Conservation (phyloP, 495 filamentous ascomycete genomes). For the Jackrogersella multiformis region DNA sequence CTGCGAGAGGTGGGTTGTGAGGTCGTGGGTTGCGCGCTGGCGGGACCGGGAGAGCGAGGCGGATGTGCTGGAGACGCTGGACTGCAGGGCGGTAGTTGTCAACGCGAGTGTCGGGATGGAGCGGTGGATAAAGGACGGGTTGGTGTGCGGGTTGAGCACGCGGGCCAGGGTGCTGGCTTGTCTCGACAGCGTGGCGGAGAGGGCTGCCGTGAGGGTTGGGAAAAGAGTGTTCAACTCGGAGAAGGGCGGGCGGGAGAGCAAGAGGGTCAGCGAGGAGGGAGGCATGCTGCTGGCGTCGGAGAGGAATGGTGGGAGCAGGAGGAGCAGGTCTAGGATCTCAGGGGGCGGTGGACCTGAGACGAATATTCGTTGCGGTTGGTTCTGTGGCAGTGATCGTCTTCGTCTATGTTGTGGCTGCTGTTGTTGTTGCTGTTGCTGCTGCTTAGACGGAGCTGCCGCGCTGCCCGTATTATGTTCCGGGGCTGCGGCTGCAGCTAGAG, state of each 20-base stretch:
- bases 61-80: slow-evolving; percentile 35
- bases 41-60: slow-evolving; percentile 46
- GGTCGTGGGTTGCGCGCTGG: slow-evolving; percentile 41
- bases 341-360: slow-evolving; percentile 32
- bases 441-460: slow-evolving; percentile 37
- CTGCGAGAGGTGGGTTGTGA: slow-evolving; percentile 42
- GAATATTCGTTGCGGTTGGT: slow-evolving; percentile 26
- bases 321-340: slow-evolving; percentile 55
- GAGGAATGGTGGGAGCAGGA: slow-evolving; percentile 54
- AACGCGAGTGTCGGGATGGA: slow-evolving; percentile 52
- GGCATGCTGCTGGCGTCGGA: slow-evolving; percentile 35
- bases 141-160: slow-evolving; percentile 58
- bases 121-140: slow-evolving; percentile 63
- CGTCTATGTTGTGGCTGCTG: slow-evolving; percentile 45
- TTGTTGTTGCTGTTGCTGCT: slow-evolving; percentile 42
- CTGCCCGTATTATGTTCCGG: slow-evolving; percentile 6
- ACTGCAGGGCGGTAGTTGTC: slow-evolving; percentile 40
- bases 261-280: slow-evolving; percentile 39
- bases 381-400: slow-evolving; percentile 34
- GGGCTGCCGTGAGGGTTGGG: slow-evolving; percentile 49
- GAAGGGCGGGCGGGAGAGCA: slow-evolving; percentile 55
- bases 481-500: slow-evolving; percentile 47
- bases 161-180: slow-evolving; percentile 55
- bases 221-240: slow-evolving; percentile 52
- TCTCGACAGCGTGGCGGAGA: slow-evolving; percentile 53